Percentiles rank a stretch among this genome's conserved stretches.
These are phyloP conservation scores for Botryosphaeria agaves DNA, from an alignment of 2,329 filamentous ascomycete genomes.

Conservation along the genomic window DNA sequence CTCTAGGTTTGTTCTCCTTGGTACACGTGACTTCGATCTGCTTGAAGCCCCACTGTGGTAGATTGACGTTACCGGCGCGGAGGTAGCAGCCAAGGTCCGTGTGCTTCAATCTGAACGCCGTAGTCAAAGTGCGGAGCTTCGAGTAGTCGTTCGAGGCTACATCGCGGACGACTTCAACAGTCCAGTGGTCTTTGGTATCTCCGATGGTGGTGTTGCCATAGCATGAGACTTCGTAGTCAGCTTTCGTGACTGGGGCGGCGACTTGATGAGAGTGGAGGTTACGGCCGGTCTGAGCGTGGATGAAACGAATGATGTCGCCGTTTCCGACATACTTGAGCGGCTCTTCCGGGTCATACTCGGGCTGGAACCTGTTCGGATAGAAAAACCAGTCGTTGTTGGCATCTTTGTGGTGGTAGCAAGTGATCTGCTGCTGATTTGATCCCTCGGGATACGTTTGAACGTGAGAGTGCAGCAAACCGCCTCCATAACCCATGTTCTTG, in stretches of 20 bases:
- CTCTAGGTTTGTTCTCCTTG: conserved; percentile 80
- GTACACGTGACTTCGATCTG: conserved; percentile 95
- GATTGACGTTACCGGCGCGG: conserved; percentile 83
- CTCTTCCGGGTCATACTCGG: conserved; percentile 52
- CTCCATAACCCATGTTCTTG: conserved; percentile 99
- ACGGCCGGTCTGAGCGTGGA: conserved; percentile 89
- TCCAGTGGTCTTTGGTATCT: conserved; percentile 97
- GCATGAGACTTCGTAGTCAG: conserved; percentile 80
- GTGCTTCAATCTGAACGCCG: conserved; percentile 78
- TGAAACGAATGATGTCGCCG: conserved; percentile 62
- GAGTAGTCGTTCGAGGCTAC: conserved; percentile 72
- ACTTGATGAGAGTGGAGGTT: conserved; percentile 94
- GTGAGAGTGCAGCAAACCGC: conserved; percentile 89
- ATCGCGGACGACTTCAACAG: conserved; percentile 79
- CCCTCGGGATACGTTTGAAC: conserved; percentile 92
- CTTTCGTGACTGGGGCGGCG: conserved; percentile 73
- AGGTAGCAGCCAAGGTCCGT: conserved; percentile 76
- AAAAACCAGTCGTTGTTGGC: conserved; percentile 99
- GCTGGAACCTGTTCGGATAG: conserved; percentile 73
- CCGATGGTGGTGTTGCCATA: conserved; percentile 93
- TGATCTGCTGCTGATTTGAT: conserved; percentile 87
- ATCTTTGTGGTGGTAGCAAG: conserved; percentile 99
- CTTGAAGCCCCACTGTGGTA: conserved; percentile 99
- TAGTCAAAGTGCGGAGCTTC: conserved; percentile 79
- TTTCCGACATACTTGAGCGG: conserved; percentile 61